These are phyloP conservation scores for Sicyos baderoa DNA, from an alignment of 306 rosid species.

Conservation along the genomic window DNA sequence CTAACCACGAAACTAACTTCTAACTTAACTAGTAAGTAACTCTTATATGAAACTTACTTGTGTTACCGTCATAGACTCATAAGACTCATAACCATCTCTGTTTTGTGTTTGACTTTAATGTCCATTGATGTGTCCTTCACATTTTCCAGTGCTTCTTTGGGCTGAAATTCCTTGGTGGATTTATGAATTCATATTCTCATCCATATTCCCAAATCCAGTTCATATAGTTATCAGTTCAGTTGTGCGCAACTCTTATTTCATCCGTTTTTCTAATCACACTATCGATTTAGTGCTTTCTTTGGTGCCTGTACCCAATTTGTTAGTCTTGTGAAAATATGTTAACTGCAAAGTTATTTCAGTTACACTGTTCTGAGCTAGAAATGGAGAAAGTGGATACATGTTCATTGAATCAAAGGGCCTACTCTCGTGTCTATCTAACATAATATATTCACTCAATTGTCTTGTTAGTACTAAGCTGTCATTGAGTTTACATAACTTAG, in stretches of 20 bases:
- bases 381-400: background rate
- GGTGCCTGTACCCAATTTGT: background rate
- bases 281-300: background rate
- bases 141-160: background rate
- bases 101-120: background rate
- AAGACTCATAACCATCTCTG: background rate
- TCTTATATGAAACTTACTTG: background rate
- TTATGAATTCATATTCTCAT: background rate
- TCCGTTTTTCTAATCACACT: too few relatives aligned
- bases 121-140: background rate
- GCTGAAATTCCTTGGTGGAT: background rate
- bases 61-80: background rate
- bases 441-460: background rate
- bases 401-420: background rate
- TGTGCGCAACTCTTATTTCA: too few relatives aligned
- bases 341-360: conserved; percentile 5
- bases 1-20: background rate
- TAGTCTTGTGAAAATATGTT: background rate
- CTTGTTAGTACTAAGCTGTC: background rate
- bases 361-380: background rate
- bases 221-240: too few relatives aligned
- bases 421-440: background rate
- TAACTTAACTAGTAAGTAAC: background rate
- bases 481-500: background rate
- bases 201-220: too few relatives aligned